Evolutionary conservation across 176 grass and related monocot genomes (phyloP).

Genomic region (Triticum aestivum): IWGSC_CS_RefSeq_v2.1 NC_057809.1:422878273-422878772

Average conservation of each 20-base stretch:
- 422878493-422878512: no score
- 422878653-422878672: background rate
- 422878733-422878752: conserved; percentile 5
- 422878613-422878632: background rate
- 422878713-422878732: background rate
- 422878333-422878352: conserved; percentile 32
- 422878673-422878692: background rate
- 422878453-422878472: background rate
- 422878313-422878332: conserved; percentile 60
- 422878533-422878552: no score
- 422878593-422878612: no score
- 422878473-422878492: no score
- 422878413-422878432: conserved; percentile 13
- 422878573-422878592: no score
- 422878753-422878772: conserved; percentile 5
- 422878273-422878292: conserved; percentile 82
- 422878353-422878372: conserved; percentile 16
- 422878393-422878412: background rate
- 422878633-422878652: background rate
- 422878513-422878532: no score
- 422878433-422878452: background rate
- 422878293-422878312: conserved; percentile 61
- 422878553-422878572: no score
- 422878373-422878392: background rate
- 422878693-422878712: background rate